Percentiles rank a stretch among this genome's conserved stretches.
Conservation (phyloP, 345 rosid genomes). For the Nasturtium officinale region DNA sequence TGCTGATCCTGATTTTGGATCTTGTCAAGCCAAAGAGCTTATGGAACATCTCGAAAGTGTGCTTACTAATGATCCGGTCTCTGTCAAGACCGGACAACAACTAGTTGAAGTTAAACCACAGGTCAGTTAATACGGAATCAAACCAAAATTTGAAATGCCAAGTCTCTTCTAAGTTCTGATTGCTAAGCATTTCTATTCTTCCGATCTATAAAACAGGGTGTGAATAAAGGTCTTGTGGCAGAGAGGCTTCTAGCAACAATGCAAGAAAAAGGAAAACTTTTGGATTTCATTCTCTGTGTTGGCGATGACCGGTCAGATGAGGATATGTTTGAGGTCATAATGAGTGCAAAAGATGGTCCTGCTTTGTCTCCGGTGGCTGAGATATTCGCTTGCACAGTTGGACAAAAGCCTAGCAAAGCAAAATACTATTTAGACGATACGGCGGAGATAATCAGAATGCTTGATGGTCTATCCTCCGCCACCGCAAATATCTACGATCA, state of each 20-base stretch:
- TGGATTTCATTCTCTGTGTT: constrained; percentile 86
- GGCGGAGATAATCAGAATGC: constrained; percentile 70
- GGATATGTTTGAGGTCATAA: constrained; percentile 95
- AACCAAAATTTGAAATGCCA: not conserved
- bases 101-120: constrained; percentile 97
- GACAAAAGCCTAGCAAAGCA: constrained; percentile 93
- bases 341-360: constrained; percentile 52
- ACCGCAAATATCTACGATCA: constrained; percentile 35
- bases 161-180: not conserved
- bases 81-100: constrained; percentile 85
- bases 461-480: constrained; percentile 62
- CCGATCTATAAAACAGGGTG: constrained; percentile 55
- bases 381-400: constrained; percentile 90
- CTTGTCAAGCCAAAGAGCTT: constrained; percentile 97
- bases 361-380: constrained; percentile 81
- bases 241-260: constrained; percentile 64
- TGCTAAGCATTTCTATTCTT: not conserved
- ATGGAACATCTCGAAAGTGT: constrained; percentile 93
- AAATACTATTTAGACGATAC: constrained; percentile 92
- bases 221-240: constrained; percentile 84
- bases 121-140: constrained; percentile 46
- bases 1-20: constrained; percentile 96
- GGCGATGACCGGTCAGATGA: constrained; percentile 96
- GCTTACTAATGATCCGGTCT: constrained; percentile 86
- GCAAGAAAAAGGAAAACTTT: constrained; percentile 63